Base-by-base conservation (phyloP, 2,329 filamentous ascomycete genomes). In the Eurotiales sp. region DNA sequence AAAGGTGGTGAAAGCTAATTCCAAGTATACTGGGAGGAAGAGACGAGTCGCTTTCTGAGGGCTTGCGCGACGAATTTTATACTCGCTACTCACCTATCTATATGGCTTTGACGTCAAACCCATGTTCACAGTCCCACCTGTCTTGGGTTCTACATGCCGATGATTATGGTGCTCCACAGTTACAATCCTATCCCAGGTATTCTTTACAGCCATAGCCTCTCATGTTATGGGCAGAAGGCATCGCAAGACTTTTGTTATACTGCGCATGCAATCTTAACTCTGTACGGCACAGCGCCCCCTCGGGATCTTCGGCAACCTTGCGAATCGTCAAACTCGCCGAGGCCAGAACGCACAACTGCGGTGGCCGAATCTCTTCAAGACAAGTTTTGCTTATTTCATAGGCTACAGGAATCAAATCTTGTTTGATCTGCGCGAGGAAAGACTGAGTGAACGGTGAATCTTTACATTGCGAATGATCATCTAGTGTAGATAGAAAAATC, bases 21-120 rank as follows among this genome's bases (percentile, higher is more conserved):
- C 88, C 46, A 97, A 95, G 72, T 99, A 96, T 69, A 97, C 92
- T 0, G 93, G 92, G 25, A 79, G 93, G 62, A 96, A 90, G 76
- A 82, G 93, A 70, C 82, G 88, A 53, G 76, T 85, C 50, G 84
- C 84, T 27, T 96, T 95, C 68, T 96, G 76, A 71, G 23, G 45
- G 19, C 32, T 14, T 11, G 30, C 30, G n/a, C 12, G 5, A 8
- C 15, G 6, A 15, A 4, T 37, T 36, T 11, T 17, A 19, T 37
- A 17, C 15, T 37, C 8, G 12, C 17, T 15, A 19, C 34, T 19
- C n/a, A 36, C 32, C 17, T 36, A 14, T 15, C n/a, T 36, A 36
- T 36, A 15, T 8, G 32, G n/a, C n/a, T 17, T 8, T n/a, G n/a
- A n/a, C n/a, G n/a, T n/a, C n/a, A n/a, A n/a, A n/a, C n/a, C n/a